phyloP scores from a whole-genome alignment of 2,329 filamentous ascomycete genomes.

The Capronia epimyces region DNA sequence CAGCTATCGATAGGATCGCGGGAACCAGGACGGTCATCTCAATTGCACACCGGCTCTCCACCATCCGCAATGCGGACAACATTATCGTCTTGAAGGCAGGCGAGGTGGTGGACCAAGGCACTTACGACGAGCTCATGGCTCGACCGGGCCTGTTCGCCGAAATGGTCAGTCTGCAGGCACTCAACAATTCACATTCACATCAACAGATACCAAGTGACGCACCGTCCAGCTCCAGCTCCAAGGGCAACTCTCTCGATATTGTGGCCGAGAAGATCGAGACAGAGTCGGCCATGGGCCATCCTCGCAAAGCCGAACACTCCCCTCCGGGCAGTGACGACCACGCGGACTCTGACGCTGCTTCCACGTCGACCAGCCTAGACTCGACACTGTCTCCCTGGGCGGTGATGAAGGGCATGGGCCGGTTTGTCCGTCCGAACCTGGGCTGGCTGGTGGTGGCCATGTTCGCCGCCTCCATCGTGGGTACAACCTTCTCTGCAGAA shows the following conservation, averaged over 20 bases:
- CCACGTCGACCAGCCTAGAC: slow-evolving; percentile 20
- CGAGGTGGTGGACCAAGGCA: slow-evolving; percentile 34
- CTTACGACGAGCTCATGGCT: slow-evolving; percentile 32
- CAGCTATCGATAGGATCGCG: slow-evolving; percentile 32
- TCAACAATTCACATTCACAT: slow-evolving; percentile 19
- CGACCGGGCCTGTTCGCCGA: slow-evolving; percentile 44
- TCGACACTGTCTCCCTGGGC: slow-evolving; percentile 30
- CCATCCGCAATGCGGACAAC: slow-evolving; percentile 36
- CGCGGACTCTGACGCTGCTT: slow-evolving; percentile 26
- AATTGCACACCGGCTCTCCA: slow-evolving; percentile 32
- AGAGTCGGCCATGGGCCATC: not conserved
- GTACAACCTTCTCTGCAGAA: slow-evolving; percentile 53
- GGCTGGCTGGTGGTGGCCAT: slow-evolving; percentile 46
- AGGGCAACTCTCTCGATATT: slow-evolving; percentile 6
- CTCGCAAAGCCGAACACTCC: not conserved
- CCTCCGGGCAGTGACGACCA: slow-evolving; percentile 5
- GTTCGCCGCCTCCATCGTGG: slow-evolving; percentile 49
- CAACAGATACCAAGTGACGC: slow-evolving; percentile 6
- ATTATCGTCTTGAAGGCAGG: slow-evolving; percentile 37
- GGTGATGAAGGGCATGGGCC: slow-evolving; percentile 32
- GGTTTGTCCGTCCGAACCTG: slow-evolving; percentile 43
- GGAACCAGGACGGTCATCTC: slow-evolving; percentile 30
- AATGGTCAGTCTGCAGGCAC: slow-evolving; percentile 46
- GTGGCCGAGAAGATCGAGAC: slow-evolving; percentile 19
- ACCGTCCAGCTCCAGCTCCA: not conserved